These are phyloP conservation scores for Solanum chacoense DNA, from an alignment of 305 asterid genomes.

Conservation along the genomic window DNA sequence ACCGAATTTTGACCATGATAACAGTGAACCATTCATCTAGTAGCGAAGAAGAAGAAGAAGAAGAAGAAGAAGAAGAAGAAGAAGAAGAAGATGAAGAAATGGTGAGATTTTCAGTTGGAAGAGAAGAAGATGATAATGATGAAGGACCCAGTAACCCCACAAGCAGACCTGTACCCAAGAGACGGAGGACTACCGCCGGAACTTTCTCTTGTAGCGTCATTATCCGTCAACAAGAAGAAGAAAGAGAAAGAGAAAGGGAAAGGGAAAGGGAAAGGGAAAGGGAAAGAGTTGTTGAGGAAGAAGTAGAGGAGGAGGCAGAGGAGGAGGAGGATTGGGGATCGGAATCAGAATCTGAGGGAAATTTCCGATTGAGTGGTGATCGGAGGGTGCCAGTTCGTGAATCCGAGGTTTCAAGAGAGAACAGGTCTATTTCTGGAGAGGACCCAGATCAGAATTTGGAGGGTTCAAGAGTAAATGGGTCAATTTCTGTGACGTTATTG, in stretches of 20 bases:
- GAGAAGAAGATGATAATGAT: conserved; percentile 22
- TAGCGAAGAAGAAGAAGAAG: neutral
- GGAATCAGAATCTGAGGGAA: neutral
- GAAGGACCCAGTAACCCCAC: conserved; percentile 3
- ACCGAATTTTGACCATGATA: neutral
- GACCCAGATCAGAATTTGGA: neutral
- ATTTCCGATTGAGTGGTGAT: neutral
- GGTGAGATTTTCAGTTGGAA: conserved; percentile 31
- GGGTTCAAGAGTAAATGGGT: neutral
- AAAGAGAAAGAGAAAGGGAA: neutral
- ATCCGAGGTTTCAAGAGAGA: neutral
- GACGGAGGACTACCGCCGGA: neutral
- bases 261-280: too few relatives aligned
- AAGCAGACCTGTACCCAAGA: conserved; percentile 14
- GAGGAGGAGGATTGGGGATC: conserved; percentile 1
- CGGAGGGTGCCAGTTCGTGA: neutral
- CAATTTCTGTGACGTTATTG: conserved; percentile 13
- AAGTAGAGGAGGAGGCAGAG: neutral
- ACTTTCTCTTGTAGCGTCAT: neutral
- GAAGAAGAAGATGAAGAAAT: conserved; percentile 3
- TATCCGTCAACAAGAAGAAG: neutral
- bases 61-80: neutral
- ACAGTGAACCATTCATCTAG: neutral
- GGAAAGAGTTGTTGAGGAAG: neutral
- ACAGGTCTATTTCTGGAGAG: conserved; percentile 8